Evolutionary conservation across 345 rosid species (phyloP).

Genomic region (Rhizophora apiculata): DNA sequence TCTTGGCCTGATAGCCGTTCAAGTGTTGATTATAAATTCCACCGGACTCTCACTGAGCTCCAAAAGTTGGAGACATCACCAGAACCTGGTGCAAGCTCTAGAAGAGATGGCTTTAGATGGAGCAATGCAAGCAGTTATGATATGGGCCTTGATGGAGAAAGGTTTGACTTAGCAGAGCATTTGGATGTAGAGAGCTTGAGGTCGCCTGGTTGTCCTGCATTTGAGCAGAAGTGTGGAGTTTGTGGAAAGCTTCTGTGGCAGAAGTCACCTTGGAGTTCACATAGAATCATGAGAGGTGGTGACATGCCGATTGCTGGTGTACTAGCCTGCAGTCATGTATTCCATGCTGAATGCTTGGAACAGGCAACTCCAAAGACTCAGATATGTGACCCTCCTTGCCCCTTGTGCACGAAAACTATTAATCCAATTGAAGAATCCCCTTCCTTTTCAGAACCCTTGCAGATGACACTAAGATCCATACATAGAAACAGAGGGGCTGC

Average conservation of each 20-base stretch:
- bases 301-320: slow-evolving; percentile 83
- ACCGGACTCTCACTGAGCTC: slow-evolving; percentile 43
- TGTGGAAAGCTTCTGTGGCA: slow-evolving; percentile 65
- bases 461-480: slow-evolving; percentile 57
- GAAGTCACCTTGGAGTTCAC: slow-evolving; percentile 85
- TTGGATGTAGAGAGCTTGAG: slow-evolving; percentile 35
- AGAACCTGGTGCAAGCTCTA: slow-evolving; percentile 55
- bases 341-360: slow-evolving; percentile 91
- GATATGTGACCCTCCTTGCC: slow-evolving; percentile 72
- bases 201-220: slow-evolving; percentile 26
- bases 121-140: slow-evolving; percentile 67
- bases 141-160: slow-evolving; percentile 54
- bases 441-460: slow-evolving; percentile 57
- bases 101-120: slow-evolving; percentile 76
- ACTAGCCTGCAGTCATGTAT: slow-evolving; percentile 78
- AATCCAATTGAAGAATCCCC: slow-evolving; percentile 42
- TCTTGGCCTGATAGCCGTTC: slow-evolving; percentile 43
- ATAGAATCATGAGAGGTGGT: slow-evolving; percentile 60
- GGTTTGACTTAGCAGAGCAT: slow-evolving; percentile 42
- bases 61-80: slow-evolving; percentile 52
- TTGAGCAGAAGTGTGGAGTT: slow-evolving; percentile 61
- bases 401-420: slow-evolving; percentile 53
- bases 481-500: slow-evolving; percentile 49
- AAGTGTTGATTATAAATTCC: slow-evolving; percentile 40
- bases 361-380: slow-evolving; percentile 63